These are phyloP conservation scores for Penicillium daleae DNA, from an alignment of 495 filamentous ascomycete genomes.

Conservation along the genomic window DNA sequence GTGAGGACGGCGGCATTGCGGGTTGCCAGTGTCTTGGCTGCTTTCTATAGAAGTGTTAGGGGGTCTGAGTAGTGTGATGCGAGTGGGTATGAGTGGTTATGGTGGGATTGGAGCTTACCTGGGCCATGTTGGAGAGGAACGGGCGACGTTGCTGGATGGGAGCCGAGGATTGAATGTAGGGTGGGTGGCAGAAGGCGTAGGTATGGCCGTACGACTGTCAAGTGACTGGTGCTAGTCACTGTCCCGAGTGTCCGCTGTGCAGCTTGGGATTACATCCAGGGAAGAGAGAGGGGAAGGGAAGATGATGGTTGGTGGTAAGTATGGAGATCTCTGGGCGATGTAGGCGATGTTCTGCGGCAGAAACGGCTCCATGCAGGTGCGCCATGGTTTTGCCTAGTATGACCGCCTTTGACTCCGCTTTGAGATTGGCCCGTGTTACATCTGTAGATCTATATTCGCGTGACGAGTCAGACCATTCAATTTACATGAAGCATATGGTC, in stretches of 20 bases:
- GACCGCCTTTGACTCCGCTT: constrained; percentile 7
- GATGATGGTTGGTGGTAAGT: background rate
- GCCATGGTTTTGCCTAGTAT: background rate
- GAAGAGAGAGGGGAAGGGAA: background rate
- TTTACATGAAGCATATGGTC: too few relatives aligned
- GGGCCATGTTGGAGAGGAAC: constrained; percentile 33
- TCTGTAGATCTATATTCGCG: background rate
- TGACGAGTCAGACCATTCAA: background rate
- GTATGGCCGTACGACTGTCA: background rate
- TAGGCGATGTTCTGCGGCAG: background rate
- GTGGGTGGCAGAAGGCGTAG: background rate
- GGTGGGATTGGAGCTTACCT: constrained; percentile 30
- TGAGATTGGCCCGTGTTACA: background rate
- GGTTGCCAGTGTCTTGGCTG: constrained; percentile 85
- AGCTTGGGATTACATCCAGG: background rate
- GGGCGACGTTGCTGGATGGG: background rate
- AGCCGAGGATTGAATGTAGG: background rate
- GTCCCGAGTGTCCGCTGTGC: background rate
- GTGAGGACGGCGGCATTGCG: constrained; percentile 75
- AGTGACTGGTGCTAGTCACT: background rate
- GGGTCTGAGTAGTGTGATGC: background rate
- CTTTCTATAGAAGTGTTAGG: constrained; percentile 66
- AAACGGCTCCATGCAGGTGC: background rate
- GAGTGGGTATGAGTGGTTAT: background rate
- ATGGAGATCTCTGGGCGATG: too few relatives aligned